Base-by-base conservation (phyloP, 805 yeast species). In the Candida takata region DNA sequence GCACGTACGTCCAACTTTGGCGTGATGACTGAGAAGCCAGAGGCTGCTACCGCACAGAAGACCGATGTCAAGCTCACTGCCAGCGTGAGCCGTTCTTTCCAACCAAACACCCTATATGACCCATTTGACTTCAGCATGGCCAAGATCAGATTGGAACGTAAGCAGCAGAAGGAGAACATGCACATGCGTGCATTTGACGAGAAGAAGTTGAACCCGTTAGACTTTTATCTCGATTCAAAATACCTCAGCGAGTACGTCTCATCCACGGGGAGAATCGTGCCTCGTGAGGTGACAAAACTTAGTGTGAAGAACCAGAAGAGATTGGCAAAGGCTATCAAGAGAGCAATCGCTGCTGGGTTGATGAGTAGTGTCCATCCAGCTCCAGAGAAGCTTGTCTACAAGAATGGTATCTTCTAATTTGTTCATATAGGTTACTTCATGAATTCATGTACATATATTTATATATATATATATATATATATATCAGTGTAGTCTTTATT, bases 311-410 rank as follows among this genome's bases (percentile, higher is more conserved):
- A 81, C 51, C 95, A 87, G 55, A 76, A 74, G 51, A 68, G 71
- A 47, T 60, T 87, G 48, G 68, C 87, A 2, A 81, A 75, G 48
- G 94, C 95, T 13, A 70, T 87, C 31, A 77, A 83, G 54, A 71
- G 95, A 48, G 79, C 88, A 12, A 75, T 90, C 54, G 77, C 82
- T 4, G 77, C 81, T 36, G 97, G 96, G 0, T 67, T 86, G 41
- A 64, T 87, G 55, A 77, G 92, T 29, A 66, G 78, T 42, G 80
- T 79, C n/a, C 87, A 84, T 51, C 24, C 24, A 7, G 24, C 15
- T 6, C 20, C 15, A 11, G 7, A 12, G 10, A 19, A 75, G 24
- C 32, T 29, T 12, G 21, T 19, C 17, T 24, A 19, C 11, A 29
- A 29, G 32, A 29, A 29, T 6, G 11, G 11, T 5, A 6, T 14